Evolutionary conservation across 495 filamentous ascomycete species (phyloP), one percentile per base, ranked within the genome.

Genomic region (Podospora comata): DNA sequence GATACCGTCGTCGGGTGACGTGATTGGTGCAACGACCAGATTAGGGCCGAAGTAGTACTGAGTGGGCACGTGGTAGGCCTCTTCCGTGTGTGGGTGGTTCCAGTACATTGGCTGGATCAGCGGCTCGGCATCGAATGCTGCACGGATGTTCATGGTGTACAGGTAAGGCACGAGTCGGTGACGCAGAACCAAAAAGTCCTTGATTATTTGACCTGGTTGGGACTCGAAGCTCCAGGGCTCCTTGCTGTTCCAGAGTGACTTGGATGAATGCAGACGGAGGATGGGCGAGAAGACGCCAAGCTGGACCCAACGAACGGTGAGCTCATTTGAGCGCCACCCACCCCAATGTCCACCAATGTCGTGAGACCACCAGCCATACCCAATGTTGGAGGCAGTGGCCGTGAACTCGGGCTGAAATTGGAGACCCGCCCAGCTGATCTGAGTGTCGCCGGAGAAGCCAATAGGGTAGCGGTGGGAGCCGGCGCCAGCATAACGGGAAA

Each of bases 321-420:
- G 78, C 66, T 89, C 83, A 59, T 86, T 84, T 64, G 84, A 84
- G 11, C 79, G 80, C 5, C 72, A 68, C 1, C 86, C 86, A 15
- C 70, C 73, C 64, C 79, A 80, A 69, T 89, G 86, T 26, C 86
- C 86, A 23, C 86, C 86, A 58, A 89, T 88, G 67, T 89, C 86
- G 71, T 89, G 85, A 64, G 84, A 86, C 86, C 86, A 89, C 86
- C 86, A 89, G 9, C 86, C 86, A 66, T 84, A 89, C 3, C 86
- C 86, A 66, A 89, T 88, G 75, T 89, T 89, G 16, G 85, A 87
- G 0, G 86, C 84, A 0, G 85, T 87, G 5, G 84, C 83, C 0
- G 86, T 89, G 72, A 88, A 89, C 67, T 89, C 86, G 28, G 86
- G 85, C 71, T 89, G 86, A 72, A 88, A 89, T 2, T 82, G 67